These are phyloP conservation scores for Fraxinus americana DNA, from an alignment of 257 asterid genomes.

Conservation along the genomic window DNA sequence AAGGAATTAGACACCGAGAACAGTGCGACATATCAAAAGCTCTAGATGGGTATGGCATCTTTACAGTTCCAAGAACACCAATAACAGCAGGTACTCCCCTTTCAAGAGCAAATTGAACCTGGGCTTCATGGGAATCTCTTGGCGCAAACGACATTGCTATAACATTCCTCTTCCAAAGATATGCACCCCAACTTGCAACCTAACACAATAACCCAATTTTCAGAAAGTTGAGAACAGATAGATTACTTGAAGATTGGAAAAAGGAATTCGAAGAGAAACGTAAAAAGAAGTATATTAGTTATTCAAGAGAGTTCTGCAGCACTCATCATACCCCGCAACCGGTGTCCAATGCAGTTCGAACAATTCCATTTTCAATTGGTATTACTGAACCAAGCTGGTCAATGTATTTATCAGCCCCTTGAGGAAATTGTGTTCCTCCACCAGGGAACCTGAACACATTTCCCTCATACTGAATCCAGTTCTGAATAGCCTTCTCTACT, in stretches of 20 bases:
- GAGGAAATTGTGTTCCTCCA: constrained; percentile 99
- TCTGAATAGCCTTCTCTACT: constrained; percentile 97
- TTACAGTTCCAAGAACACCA: not conserved
- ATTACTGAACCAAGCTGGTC: constrained; percentile 95
- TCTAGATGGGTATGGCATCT: constrained; percentile 3
- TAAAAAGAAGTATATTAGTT: not conserved
- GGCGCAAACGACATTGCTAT: not conserved
- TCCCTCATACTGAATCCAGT: constrained; percentile 98
- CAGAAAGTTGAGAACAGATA: not conserved
- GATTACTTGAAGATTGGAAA: not conserved
- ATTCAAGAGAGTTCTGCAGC: constrained; percentile 6
- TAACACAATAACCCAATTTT: not conserved
- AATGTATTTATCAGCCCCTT: constrained; percentile 95
- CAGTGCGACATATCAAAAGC: not conserved
- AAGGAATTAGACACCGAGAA: constrained; percentile 1
- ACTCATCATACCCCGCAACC: constrained; percentile 90
- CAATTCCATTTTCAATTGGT: constrained; percentile 84
- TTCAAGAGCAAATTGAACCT: constrained; percentile 6
- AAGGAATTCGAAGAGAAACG: constrained; percentile 6
- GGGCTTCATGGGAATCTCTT: constrained; percentile 2
- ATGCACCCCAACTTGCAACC: constrained; percentile 5
- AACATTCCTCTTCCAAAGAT: not conserved
- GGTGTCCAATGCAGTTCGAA: constrained; percentile 91
- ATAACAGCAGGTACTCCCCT: constrained; percentile 3
- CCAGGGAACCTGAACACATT: constrained; percentile 95